Evolutionary conservation across 805 yeast species (phyloP), one percentile per base, ranked within the genome.

Genomic region (Cyberlindnera mycetangii): DNA sequence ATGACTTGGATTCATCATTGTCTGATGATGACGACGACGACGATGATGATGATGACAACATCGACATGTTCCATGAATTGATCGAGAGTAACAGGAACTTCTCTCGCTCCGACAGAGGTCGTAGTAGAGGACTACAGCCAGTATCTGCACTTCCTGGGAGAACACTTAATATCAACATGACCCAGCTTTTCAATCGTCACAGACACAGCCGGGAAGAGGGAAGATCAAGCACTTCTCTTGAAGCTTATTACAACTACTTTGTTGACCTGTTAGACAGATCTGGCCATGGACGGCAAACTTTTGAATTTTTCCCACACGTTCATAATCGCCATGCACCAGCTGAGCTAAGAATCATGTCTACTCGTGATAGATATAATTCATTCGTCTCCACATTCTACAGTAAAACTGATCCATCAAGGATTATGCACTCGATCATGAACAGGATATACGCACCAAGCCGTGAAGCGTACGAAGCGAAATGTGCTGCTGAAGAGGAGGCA

Each of bases 341-440:
- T 8, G 56, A 54, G 18, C 36, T 55, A 18, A 39, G 27, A n/a
- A 20, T 50, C 6, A 45, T 31, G 47, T 74, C 85, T 0, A 81
- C 93, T 0, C 62, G 68, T 12, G 82, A 80, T 39, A 72, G 96
- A 52, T 88, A 95, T 93, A 65, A 65, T 31, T 85, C 83, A 35
- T 71, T 76, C 7, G 65, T 74, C 30, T 66, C 71, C 15, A 67
- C 79, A 64, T 76, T 78, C 49, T 74, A 74, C 51, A 74, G 70
- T n/a, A 71, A 68, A 24, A 62, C 62, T 12, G 66, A 67, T 34
- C 56, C 64, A 4, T 46, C 53, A 31, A 61, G 77, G 44, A 59
- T 71, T 21, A 51, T 72, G 15, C 71, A 74, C 6, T 50, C 62
- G 1, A 69, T 82, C 22, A 59, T 80, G 28, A 74, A 77, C 42